phyloP scores from a whole-genome alignment of 768 basidiomycete genomes.

The Termitomyces sp. region DNA sequence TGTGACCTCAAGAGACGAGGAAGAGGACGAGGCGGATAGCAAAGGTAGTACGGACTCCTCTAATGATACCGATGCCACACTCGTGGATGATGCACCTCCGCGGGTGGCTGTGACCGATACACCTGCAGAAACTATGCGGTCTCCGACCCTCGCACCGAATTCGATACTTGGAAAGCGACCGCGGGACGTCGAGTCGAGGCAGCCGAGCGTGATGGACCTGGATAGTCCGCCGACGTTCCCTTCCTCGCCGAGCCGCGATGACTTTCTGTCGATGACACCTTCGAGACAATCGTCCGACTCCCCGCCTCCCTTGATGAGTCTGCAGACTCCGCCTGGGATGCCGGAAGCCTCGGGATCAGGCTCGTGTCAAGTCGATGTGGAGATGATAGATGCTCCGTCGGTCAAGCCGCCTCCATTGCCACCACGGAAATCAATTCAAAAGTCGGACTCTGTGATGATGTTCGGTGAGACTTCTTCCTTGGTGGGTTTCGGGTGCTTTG shows the following conservation, averaged over 20 bases:
- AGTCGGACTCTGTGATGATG: conserved; percentile 80
- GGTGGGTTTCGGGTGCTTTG: background rate
- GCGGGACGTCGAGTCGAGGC: conserved; percentile 37
- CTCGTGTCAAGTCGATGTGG: conserved; percentile 25
- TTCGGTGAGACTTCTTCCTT: conserved; percentile 52
- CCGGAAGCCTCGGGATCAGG: conserved; percentile 29
- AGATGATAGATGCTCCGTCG: conserved; percentile 23
- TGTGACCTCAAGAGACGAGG: conserved; percentile 86
- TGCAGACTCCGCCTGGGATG: conserved; percentile 17
- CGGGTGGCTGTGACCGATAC: conserved; percentile 23
- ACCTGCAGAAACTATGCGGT: conserved; percentile 17
- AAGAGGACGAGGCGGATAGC: conserved; percentile 67
- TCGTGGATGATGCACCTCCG: conserved; percentile 68
- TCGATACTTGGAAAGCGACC: conserved; percentile 69
- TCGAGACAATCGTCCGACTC: conserved; percentile 22
- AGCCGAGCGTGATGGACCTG: conserved; percentile 48
- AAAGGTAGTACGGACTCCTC: conserved; percentile 73
- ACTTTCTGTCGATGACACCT: conserved; percentile 23
- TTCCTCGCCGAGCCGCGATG: conserved; percentile 29
- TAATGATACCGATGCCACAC: conserved; percentile 83
- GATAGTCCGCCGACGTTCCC: conserved; percentile 34
- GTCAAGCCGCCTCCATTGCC: conserved; percentile 52
- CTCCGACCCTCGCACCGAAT: conserved; percentile 31
- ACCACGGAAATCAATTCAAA: conserved; percentile 42
- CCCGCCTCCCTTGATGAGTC: conserved; percentile 18